Base-by-base conservation (phyloP, 2,329 filamentous ascomycete genomes). In the Lasiodiplodia sp. region DNA sequence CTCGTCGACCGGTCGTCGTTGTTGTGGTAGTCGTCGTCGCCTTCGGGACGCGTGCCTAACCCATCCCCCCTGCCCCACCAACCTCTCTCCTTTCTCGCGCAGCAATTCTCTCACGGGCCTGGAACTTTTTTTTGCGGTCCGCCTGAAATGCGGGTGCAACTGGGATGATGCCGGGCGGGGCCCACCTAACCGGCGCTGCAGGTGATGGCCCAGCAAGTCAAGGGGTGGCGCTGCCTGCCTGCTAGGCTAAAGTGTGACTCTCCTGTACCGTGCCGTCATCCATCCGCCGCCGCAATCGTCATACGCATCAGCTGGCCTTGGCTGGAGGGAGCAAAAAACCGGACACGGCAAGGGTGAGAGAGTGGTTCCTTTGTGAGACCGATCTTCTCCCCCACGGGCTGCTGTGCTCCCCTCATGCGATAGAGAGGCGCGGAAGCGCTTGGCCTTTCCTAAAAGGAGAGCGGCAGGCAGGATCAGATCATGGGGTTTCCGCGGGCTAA, bases 111-210 rank as follows among this genome's bases (percentile, higher is more conserved):
- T 25, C 11, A 21, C n/a, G 37, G 40, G 23, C 40, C 58, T 34
- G 21, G 25, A 63, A 49, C 44, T 31, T 38, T 34, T 18, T 51
- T 34, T 18, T 51, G 25, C 10, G 58, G 25, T 51, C 28, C 44
- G 58, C 58, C 44, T 63, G 40, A 63, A 63, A 63, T 51, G 58
- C 58, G 58, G 25, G 58, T 16, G 16, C 21, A 37, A n/a, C 58
- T 31, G 18, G 58, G 58, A 63, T 63, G 25, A 63, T 63, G 58
- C 58, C 58, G 37, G 44, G 7, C 21, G 21, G 40, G 5, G 16
- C 14, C 28, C 21, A 25, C 21, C 31, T 34, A 34, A 34, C 31
- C 31, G 31, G 55, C 40, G 38, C 40, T 63, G 58, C 58, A 44
- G 55, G 8, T 38, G 52, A 8, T 34, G n/a, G 31, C 31, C 8